These are phyloP conservation scores for Hydnomerulius pinastri DNA, from an alignment of 768 basidiomycete genomes.

Conservation along the genomic window DNA sequence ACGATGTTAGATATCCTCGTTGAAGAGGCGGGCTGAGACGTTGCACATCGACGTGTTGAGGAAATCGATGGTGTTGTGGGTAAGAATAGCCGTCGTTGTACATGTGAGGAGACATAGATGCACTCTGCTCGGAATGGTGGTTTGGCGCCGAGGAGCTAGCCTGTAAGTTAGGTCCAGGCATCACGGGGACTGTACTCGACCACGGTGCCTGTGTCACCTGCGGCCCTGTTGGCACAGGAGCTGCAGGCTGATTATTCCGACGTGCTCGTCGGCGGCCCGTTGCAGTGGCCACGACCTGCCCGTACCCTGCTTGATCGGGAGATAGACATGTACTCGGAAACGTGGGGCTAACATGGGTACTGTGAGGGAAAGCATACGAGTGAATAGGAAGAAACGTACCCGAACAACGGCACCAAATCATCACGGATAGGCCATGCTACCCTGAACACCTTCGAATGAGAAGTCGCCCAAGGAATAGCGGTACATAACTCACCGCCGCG, in stretches of 20 bases:
- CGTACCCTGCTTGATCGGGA: slow-evolving; percentile 85
- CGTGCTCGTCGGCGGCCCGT: slow-evolving; percentile 63
- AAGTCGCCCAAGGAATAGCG: slow-evolving; percentile 11
- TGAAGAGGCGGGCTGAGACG: slow-evolving; percentile 33
- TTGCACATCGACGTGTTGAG: slow-evolving; percentile 17
- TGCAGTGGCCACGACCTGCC: slow-evolving; percentile 71
- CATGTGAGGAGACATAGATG: slow-evolving; percentile 22
- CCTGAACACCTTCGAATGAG: slow-evolving; percentile 40
- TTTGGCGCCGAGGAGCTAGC: slow-evolving; percentile 18
- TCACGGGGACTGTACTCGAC: slow-evolving; percentile 47
- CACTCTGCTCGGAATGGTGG: slow-evolving; percentile 25
- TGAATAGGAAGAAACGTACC: slow-evolving; percentile 46
- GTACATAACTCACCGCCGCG: slow-evolving; percentile 63
- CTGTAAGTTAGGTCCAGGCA: slow-evolving; percentile 27
- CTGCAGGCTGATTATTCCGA: slow-evolving; percentile 46
- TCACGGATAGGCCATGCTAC: slow-evolving; percentile 89
- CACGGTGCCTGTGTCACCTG: slow-evolving; percentile 42
- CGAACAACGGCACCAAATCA: slow-evolving; percentile 85
- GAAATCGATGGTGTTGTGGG: slow-evolving; percentile 28
- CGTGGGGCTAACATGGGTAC: slow-evolving; percentile 56
- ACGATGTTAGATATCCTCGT: slow-evolving; percentile 27
- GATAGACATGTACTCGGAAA: slow-evolving; percentile 84
- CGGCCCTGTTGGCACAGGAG: slow-evolving; percentile 32
- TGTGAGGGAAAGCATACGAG: slow-evolving; percentile 12
- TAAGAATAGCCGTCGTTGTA: slow-evolving; percentile 31